phyloP scores from a whole-genome alignment of 306 rosid species.

The Amphicarpaea edgeworthii region DNA sequence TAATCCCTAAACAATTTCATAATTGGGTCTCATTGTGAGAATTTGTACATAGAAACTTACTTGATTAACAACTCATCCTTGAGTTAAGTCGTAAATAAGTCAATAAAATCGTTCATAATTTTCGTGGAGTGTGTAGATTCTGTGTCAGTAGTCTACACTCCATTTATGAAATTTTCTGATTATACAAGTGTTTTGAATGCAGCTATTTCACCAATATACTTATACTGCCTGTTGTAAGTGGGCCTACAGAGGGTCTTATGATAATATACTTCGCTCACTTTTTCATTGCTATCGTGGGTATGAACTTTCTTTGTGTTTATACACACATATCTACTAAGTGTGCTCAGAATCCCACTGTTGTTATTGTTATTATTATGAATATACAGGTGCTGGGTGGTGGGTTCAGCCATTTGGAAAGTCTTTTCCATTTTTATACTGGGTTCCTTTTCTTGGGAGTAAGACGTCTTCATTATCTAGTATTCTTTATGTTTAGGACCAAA shows the following conservation, averaged over 20 bases:
- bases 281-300: constrained; percentile 89
- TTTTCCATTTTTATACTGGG: constrained; percentile 78
- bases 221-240: constrained; percentile 86
- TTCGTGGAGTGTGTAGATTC: no score
- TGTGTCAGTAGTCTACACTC: no score
- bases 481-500: not conserved
- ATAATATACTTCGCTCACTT: constrained; percentile 72
- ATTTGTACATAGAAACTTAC: no score
- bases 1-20: no score
- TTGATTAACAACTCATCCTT: no score
- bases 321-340: constrained; percentile 9
- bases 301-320: constrained; percentile 38
- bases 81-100: no score
- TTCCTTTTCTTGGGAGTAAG: constrained; percentile 75
- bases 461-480: constrained; percentile 8
- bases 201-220: constrained; percentile 92
- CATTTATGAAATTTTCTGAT: no score
- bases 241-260: constrained; percentile 98
- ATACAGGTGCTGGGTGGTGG: constrained; percentile 95
- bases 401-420: constrained; percentile 76
- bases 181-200: no score
- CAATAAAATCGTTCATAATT: no score
- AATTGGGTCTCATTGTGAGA: no score
- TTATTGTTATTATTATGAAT: not conserved
- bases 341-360: constrained; percentile 6